Base-by-base conservation (phyloP, 192 early-diverging fungal species). In the Coemansia sp. region DNA sequence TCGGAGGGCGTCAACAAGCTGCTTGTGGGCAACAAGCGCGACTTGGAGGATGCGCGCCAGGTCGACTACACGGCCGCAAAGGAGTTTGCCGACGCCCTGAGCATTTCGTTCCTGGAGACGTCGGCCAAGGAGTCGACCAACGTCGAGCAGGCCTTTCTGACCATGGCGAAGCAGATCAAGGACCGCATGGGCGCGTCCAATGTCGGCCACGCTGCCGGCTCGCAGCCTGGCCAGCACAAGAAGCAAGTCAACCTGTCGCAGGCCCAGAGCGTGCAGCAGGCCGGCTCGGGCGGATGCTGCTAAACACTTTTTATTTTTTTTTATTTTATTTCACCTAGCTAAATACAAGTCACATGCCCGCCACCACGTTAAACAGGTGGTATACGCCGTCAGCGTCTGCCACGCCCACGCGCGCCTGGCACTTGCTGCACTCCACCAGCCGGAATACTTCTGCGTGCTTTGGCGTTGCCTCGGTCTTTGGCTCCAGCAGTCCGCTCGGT, bases 81-180 rank as follows among this genome's bases (percentile, higher is more conserved):
- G 91, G 96, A 97, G 87, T 97, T 96, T 86, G 92, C 97, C 33
- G 93, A 94, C 73, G 75, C 87, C 31, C 85, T 99, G 40, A 84
- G 80, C 36, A 97, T 99, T 63, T 92, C 96, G 38, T 95, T 99
- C 82, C 86, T 99, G 86, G 97, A 99, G 80, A 99, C 97, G 8
- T 94, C 92, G 10, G 97, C 97, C 66, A 99, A 99, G 88, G 92
- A 95, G 73, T 92, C 97, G 12, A 94, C 93, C 24, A 99, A 99
- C 72, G 97, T 99, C 16, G 97, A 99, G 86, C 94, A 95, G 75
- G 97, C 97, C 39, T 99, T 99, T 89, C 88, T 99, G 91, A 98
- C 95, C 36, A 98, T 99, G 97, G 97, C 97, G 29, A 96, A 95
- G 81, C 97, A 99, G 87, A 99, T 99, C 77, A 99, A 99, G 88